Percentiles rank a stretch among this genome's conserved stretches.
Conservation (phyloP, 495 filamentous ascomycete species). For the Lichina pygmaea region DNA sequence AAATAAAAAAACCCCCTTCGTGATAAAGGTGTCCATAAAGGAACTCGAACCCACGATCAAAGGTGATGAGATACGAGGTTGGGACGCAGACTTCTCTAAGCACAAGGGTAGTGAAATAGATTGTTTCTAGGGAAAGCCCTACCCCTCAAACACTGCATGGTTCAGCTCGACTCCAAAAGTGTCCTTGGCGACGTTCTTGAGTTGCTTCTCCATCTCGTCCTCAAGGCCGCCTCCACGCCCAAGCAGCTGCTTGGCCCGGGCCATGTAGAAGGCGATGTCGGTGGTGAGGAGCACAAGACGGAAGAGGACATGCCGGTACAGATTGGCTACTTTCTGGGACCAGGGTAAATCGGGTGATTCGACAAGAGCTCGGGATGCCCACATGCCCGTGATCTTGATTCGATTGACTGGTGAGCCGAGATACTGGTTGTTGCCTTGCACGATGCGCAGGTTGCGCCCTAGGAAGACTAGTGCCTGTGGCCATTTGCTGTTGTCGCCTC, state of each 20-base stretch:
- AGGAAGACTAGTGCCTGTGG: conserved; percentile 88
- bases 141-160: conserved; percentile 73
- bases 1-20: no score
- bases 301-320: conserved; percentile 50
- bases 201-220: conserved; percentile 66
- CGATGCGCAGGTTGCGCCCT: conserved; percentile 82
- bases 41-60: no score
- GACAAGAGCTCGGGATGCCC: conserved; percentile 58
- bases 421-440: conserved; percentile 58
- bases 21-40: no score
- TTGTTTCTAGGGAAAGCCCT: not conserved
- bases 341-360: conserved; percentile 35
- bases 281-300: conserved; percentile 46
- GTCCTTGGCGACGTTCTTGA: conserved; percentile 68
- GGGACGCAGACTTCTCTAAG: no score
- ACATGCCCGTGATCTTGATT: conserved; percentile 77
- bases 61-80: no score
- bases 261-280: conserved; percentile 64
- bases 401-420: conserved; percentile 84
- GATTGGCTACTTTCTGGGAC: conserved; percentile 26
- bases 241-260: conserved; percentile 45
- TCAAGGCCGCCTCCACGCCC: conserved; percentile 68
- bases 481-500: conserved; percentile 65
- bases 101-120: no score
- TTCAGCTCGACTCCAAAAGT: conserved; percentile 69